Percentiles rank a stretch among this genome's conserved stretches.
Evolutionary conservation across 1,284 basidiomycete genomes (phyloP).

Genomic region (Ustilago esculenta): DNA sequence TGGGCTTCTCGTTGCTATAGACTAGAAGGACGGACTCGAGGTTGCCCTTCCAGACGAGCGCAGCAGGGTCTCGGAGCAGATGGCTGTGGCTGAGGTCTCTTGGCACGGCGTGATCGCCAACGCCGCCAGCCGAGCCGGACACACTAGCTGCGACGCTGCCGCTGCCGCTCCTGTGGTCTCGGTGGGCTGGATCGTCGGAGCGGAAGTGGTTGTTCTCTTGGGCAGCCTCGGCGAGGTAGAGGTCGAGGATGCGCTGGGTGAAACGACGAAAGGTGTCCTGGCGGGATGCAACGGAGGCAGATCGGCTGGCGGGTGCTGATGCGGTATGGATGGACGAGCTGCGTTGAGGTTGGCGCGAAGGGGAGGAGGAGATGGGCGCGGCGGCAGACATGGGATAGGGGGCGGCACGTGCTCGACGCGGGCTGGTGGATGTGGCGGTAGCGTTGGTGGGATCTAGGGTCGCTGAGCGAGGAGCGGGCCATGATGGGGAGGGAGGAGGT

Average conservation of each 20-base stretch:
- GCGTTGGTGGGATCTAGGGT: constrained; percentile 2
- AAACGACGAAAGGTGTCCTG: constrained; percentile 51
- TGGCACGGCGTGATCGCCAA: constrained; percentile 10
- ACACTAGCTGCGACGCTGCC: constrained; percentile 12
- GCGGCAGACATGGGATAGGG: constrained; percentile 49
- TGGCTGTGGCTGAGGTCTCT: constrained; percentile 19
- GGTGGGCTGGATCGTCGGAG: constrained; percentile 11
- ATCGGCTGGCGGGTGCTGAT: constrained; percentile 23
- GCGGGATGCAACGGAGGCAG: constrained; percentile 21
- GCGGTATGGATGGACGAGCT: constrained; percentile 11
- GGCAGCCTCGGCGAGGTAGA: constrained; percentile 57
- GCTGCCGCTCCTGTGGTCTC: constrained; percentile 10
- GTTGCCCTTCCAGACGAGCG: constrained; percentile 54
- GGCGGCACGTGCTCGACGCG: constrained; percentile 35
- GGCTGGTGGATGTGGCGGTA: constrained; percentile 7
- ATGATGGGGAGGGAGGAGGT: constrained; percentile 32
- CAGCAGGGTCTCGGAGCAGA: constrained; percentile 18
- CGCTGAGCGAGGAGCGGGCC: constrained; percentile 25
- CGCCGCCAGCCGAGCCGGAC: constrained; percentile 9
- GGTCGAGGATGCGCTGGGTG: constrained; percentile 56
- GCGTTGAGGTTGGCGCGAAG: constrained; percentile 23
- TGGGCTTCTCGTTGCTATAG: constrained; percentile 55
- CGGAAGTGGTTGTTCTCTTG: constrained; percentile 31
- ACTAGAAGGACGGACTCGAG: constrained; percentile 57
- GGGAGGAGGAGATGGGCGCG: constrained; percentile 21